Conservation (phyloP, 192 early-diverging fungal species). For the Allomyces macrogynus region DNA sequence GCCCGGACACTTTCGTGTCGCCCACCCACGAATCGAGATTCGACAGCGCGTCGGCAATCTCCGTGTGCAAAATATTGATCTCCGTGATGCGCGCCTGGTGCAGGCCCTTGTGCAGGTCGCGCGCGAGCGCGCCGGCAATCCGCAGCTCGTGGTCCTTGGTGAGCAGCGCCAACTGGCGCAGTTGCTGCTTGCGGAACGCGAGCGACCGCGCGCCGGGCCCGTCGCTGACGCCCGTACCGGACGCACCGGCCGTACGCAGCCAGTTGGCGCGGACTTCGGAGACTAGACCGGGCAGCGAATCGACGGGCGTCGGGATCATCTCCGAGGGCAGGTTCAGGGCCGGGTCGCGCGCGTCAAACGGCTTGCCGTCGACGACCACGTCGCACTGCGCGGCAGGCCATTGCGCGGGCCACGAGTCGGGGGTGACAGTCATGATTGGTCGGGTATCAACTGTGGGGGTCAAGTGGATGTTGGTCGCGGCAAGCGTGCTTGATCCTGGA, state of each 20-base stretch:
- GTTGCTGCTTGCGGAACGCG: conserved; percentile 24
- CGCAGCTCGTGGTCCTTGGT: background rate
- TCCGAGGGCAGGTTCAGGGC: too few species aligned
- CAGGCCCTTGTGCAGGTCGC: background rate
- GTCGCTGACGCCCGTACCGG: too few species aligned
- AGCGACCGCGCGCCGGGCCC: background rate
- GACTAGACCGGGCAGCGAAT: background rate
- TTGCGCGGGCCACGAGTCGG: too few species aligned
- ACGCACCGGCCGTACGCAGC: background rate
- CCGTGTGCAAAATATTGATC: background rate
- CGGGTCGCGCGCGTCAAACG: too few species aligned
- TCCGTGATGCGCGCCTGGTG: background rate
- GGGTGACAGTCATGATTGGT: too few species aligned
- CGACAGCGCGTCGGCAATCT: background rate
- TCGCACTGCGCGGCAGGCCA: too few species aligned
- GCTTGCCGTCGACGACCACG: too few species aligned
- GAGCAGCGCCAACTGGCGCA: background rate
- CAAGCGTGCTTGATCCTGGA: too few species aligned
- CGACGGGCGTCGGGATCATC: background rate
- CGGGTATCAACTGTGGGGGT: too few species aligned
- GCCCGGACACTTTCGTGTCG: background rate
- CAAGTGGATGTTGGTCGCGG: too few species aligned
- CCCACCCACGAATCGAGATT: background rate
- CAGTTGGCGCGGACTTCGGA: background rate
- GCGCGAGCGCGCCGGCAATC: background rate